These are phyloP conservation scores for Epichloe sylvatica DNA, from an alignment of 2,329 filamentous ascomycete species.

Conservation along the genomic window DNA sequence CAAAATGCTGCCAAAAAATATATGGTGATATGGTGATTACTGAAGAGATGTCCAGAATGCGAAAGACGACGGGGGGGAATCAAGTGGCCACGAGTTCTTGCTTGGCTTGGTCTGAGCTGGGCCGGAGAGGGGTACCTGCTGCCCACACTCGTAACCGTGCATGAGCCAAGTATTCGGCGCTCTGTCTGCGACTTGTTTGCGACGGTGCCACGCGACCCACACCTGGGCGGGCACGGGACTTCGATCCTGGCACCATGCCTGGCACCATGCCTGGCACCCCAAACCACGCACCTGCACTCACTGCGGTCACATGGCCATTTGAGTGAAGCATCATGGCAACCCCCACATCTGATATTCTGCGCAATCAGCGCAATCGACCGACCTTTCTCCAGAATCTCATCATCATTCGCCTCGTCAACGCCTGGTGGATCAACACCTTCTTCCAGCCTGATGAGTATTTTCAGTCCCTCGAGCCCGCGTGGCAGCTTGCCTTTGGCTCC, in stretches of 20 bases:
- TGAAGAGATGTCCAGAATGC: not conserved
- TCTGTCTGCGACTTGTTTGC: too few relatives aligned
- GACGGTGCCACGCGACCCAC: too few relatives aligned
- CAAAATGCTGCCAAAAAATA: not conserved
- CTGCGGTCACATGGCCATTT: not conserved
- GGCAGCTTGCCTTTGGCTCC: conserved; percentile 70
- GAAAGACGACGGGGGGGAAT: not conserved
- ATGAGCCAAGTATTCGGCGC: too few relatives aligned
- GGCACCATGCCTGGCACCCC: too few relatives aligned
- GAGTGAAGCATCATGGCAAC: conserved; percentile 9
- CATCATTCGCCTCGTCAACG: conserved; percentile 65
- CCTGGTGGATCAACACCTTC: conserved; percentile 68
- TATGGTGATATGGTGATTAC: not conserved
- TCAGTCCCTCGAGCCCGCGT: conserved; percentile 88
- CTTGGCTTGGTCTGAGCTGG: too few relatives aligned
- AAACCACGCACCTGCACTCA: not conserved
- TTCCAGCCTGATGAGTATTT: conserved; percentile 99
- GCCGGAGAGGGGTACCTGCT: too few relatives aligned
- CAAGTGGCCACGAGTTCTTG: too few relatives aligned
- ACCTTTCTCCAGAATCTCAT: conserved; percentile 31
- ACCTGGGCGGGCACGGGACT: too few relatives aligned
- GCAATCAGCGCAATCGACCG: conserved; percentile 8
- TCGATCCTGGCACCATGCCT: too few relatives aligned
- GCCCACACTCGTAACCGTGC: too few relatives aligned
- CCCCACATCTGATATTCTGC: conserved; percentile 9